Base-by-base conservation (phyloP, 176 grass and related monocot species). In the Oryza meridionalis region DNA sequence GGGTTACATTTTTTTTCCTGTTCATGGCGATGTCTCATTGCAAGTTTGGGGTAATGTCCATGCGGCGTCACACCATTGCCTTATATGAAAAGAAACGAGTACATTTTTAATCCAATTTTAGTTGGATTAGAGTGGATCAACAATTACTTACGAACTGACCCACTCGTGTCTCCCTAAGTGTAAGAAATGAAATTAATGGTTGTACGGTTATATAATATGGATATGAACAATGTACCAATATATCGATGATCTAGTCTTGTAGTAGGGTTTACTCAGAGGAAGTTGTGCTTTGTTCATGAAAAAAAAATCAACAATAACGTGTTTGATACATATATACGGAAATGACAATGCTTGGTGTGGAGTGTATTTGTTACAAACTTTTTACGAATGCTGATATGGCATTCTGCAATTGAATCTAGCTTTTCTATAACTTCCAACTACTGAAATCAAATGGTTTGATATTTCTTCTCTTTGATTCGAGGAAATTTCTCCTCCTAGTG, bases 121-220 rank as follows among this genome's bases (percentile, higher is more conserved):
- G 8, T 24, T 62, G n/a, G 24, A 62, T 2, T 11, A 62, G 19
- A 62, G 9, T 11, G 58, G n/a, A 62, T 62, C 58, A 24, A 24
- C n/a, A 2, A 1, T 0, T 62, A 9, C n/a, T 24, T 11, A 62
- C 1, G 2, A 3, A 62, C 2, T 61, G 55, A 61, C 7, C 21
- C 55, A 61, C 21, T 61, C 55, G 1, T 1, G 38, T 40, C 4
- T 9, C 19, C 21, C 6, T 22, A n/a, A 59, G 7, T 42, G 15
- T 11, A 44, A 49, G 31, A 32, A 29, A 5, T 13, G 15, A 44
- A 51, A n/a, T 58, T 21, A 58, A 21, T 58, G 7, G 22, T 22
- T 81, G 70, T 70, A 62, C 13, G 77, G 45, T 75, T 74, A 59
- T 53, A 79, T 35, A 14, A 49, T 45, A 72, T 24, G 44, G 45